phyloP scores from a whole-genome alignment of 441 rosid genomes.

The Mallotus repandus region DNA sequence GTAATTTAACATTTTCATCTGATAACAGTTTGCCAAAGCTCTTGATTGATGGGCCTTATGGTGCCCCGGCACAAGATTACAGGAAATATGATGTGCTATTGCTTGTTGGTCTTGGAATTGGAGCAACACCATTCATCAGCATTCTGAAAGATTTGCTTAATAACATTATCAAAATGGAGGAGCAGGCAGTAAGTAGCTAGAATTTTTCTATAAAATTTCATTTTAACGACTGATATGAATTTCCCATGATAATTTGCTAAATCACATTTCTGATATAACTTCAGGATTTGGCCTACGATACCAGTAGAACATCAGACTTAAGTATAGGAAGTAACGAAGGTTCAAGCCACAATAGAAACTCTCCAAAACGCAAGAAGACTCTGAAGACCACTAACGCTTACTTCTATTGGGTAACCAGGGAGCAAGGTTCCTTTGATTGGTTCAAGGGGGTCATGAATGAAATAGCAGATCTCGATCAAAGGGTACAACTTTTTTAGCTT shows the following conservation, averaged over 20 bases:
- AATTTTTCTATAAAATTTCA: background rate
- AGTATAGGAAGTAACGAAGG: constrained; percentile 55
- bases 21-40: constrained; percentile 81
- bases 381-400: constrained; percentile 80
- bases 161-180: constrained; percentile 77
- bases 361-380: constrained; percentile 38
- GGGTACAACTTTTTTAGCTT: constrained; percentile 40
- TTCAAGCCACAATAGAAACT: constrained; percentile 18
- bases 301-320: constrained; percentile 61
- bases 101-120: constrained; percentile 91
- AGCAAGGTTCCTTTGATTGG: constrained; percentile 98
- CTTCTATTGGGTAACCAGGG: constrained; percentile 97
- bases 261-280: constrained; percentile 10
- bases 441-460: constrained; percentile 95
- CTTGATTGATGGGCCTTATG: constrained; percentile 88
- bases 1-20: background rate
- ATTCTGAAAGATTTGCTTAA: constrained; percentile 80
- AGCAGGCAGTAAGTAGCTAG: constrained; percentile 58
- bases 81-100: constrained; percentile 75
- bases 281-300: constrained; percentile 69
- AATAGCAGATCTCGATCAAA: constrained; percentile 78
- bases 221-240: background rate
- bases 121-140: constrained; percentile 97
- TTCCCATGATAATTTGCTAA: background rate
- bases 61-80: constrained; percentile 96